These are phyloP conservation scores for Acarospora socialis DNA, from an alignment of 2,329 filamentous ascomycete species.

Conservation along the genomic window DNA sequence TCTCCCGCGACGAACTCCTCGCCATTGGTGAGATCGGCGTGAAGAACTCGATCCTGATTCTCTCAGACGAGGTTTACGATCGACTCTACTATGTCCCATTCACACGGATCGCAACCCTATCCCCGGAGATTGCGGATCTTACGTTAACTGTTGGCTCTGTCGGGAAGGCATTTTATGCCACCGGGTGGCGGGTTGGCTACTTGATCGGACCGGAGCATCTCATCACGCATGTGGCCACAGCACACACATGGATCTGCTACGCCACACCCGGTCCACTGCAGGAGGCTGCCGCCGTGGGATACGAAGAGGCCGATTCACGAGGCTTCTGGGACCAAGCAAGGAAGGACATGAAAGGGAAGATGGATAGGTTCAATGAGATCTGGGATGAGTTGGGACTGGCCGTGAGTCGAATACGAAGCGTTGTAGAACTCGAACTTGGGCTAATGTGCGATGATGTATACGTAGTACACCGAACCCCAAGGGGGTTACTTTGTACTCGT, in stretches of 20 bases:
- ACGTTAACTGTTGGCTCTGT: conserved; percentile 38
- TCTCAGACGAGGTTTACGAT: conserved; percentile 38
- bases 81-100: conserved; percentile 39
- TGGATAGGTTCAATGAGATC: conserved; percentile 59
- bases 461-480: conserved; percentile 34
- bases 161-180: conserved; percentile 39
- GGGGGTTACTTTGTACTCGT: conserved; percentile 40
- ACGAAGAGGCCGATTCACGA: conserved; percentile 60
- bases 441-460: not conserved
- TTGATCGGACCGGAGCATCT: conserved; percentile 37
- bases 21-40: conserved; percentile 8
- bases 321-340: conserved; percentile 65
- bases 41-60: conserved; percentile 6
- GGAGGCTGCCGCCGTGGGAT: conserved; percentile 26
- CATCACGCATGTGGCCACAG: conserved; percentile 38
- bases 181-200: conserved; percentile 39
- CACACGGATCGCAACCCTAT: conserved; percentile 36
- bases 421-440: not conserved
- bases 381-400: conserved; percentile 51
- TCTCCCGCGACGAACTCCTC: conserved; percentile 4
- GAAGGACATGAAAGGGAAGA: conserved; percentile 63
- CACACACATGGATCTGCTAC: conserved; percentile 39
- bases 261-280: conserved; percentile 13
- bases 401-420: conserved; percentile 7
- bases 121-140: conserved; percentile 33